Evolutionary conservation across 2,329 filamentous ascomycete species (phyloP), one percentile per base, ranked within the genome.

Genomic region (Trichophyton rubrum): DNA sequence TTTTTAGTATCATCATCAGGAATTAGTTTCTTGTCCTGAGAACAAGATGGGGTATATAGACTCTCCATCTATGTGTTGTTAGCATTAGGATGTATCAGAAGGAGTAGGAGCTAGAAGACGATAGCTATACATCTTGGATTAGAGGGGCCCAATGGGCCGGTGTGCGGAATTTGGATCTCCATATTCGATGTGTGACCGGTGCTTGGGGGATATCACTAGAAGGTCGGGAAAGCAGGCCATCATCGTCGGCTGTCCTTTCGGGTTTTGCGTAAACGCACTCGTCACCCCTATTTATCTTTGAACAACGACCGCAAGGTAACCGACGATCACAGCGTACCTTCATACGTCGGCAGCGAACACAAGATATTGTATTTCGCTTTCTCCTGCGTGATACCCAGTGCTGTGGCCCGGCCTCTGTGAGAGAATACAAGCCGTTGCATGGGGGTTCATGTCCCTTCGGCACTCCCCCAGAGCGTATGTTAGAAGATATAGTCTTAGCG

Each of bases 11-110:
- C 38, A 9, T 33, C 27, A 8, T 43, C n/a, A n/a, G 35, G 35
- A 17, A 45, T 33, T 5, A 59, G 59, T 15, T 40, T 55, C 27
- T 59, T 56, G 6, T 58, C 8, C 20, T 43, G 58, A 24, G 51
- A 51, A 62, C 59, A 63, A 56, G 62, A 63, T 62, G 43, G 60
- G 43, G 63, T 57, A 56, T 59, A 64, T 41, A 62, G 45, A 59
- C 49, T 62, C 40, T 59, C 59, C 49, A 61, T 56, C 61, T 62
- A 61, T 57, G 56, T 35, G 51, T n/a, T 38, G 24, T 56, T 20
- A n/a, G 40, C 20, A 15, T 35, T 38, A 40, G 43, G 13, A 38
- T 11, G n/a, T 1, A 58, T 27, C 20, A 24, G 15, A 24, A 27
- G n/a, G n/a, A n/a, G 5, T 24, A 24, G 24, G 17, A 13, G n/a